Evolutionary conservation across 2,329 filamentous ascomycete species (phyloP).

Genomic region (Penicillium sp.): DNA sequence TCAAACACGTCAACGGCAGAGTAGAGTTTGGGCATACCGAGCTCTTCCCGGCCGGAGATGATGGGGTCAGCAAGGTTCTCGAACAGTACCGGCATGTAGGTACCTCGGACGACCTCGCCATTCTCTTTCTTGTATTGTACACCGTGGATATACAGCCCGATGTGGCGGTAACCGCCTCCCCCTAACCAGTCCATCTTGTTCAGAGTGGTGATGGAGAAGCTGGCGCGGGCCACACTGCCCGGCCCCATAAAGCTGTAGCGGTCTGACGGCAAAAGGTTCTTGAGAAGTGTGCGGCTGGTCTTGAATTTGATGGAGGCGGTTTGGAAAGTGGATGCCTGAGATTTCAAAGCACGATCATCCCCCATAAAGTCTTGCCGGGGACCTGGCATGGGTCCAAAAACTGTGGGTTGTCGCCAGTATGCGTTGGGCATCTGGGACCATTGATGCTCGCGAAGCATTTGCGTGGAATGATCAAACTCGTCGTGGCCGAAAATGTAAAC

Average conservation of each 20-base stretch:
- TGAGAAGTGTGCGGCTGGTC: conserved; percentile 45
- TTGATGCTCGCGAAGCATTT: conserved; percentile 42
- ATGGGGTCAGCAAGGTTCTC: conserved; percentile 57
- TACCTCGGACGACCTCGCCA: conserved; percentile 46
- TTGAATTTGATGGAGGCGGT: conserved; percentile 48
- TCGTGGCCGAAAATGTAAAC: conserved; percentile 55
- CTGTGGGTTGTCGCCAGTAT: conserved; percentile 43
- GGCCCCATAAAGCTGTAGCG: conserved; percentile 41
- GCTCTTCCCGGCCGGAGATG: conserved; percentile 53
- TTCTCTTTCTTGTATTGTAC: conserved; percentile 51
- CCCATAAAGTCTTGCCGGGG: conserved; percentile 35
- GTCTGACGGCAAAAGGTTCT: conserved; percentile 44
- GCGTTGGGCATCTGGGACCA: conserved; percentile 42
- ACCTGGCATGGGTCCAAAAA: conserved; percentile 45
- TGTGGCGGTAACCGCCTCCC: conserved; percentile 52
- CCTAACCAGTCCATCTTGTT: conserved; percentile 56
- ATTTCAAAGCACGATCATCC: conserved; percentile 15
- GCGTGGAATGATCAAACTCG: conserved; percentile 51
- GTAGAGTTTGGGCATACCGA: conserved; percentile 57
- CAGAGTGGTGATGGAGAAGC: conserved; percentile 39
- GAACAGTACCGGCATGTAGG: conserved; percentile 54
- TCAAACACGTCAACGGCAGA: conserved; percentile 45
- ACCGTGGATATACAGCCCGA: conserved; percentile 58
- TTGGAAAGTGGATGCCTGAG: conserved; percentile 35
- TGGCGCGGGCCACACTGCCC: conserved; percentile 42